A percentile compares a stretch with the other conserved stretches of the same genome.
phyloP scores from a whole-genome alignment of 768 basidiomycete genomes.

The Mycena galericulata region DNA sequence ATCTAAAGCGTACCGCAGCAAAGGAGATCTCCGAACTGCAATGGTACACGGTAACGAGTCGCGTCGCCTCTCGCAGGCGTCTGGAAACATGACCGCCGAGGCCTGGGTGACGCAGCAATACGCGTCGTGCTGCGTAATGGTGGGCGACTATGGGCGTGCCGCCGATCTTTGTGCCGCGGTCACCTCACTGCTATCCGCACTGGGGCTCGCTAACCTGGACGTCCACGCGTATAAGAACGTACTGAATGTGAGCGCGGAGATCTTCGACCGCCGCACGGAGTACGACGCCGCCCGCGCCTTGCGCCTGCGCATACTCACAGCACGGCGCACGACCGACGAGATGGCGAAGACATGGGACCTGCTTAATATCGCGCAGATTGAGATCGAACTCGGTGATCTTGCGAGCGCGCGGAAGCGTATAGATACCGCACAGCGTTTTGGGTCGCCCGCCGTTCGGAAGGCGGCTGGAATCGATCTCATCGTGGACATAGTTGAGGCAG shows the following conservation, averaged over 20 bases:
- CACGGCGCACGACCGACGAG: conserved; percentile 17
- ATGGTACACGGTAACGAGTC: not conserved
- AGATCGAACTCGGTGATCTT: conserved; percentile 16
- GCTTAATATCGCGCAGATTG: conserved; percentile 11
- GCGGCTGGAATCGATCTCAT: conserved; percentile 2
- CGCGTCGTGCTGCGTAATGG: conserved; percentile 9
- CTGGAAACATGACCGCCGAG: conserved; percentile 19
- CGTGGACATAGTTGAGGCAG: not conserved
- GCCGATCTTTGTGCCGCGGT: not conserved
- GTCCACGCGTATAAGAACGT: conserved; percentile 16
- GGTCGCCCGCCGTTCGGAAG: not conserved
- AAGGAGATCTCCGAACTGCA: not conserved
- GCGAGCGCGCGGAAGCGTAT: not conserved
- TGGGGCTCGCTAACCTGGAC: conserved; percentile 7
- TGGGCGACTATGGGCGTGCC: conserved; percentile 4
- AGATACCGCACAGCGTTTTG: not conserved
- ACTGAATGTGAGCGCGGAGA: conserved; percentile 23
- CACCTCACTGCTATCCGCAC: not conserved
- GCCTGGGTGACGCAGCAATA: conserved; percentile 24
- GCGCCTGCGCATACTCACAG: conserved; percentile 2
- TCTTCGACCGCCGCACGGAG: conserved; percentile 20
- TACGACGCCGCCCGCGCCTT: conserved; percentile 16
- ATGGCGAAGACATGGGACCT: conserved; percentile 18
- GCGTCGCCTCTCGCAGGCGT: conserved; percentile 7
- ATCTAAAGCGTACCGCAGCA: conserved; percentile 14